A percentile compares a stretch with the other conserved stretches of the same genome.
These are phyloP conservation scores for Paracoccidioides brasiliensis DNA, from an alignment of 2,329 filamentous ascomycete species.

Conservation along the genomic window DNA sequence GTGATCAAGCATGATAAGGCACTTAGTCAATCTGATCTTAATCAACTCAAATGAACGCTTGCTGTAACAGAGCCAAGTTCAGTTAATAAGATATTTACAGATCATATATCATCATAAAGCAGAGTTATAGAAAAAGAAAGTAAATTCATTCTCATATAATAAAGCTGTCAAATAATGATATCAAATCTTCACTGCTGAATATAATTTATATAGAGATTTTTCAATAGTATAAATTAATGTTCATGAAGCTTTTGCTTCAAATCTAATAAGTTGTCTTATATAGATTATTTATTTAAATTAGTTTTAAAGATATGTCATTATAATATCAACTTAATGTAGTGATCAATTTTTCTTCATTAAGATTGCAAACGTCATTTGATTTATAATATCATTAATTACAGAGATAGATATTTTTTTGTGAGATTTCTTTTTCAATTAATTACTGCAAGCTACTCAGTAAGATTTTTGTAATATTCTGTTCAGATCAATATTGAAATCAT, in stretches of 20 bases:
- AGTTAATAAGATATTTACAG: too few relatives aligned
- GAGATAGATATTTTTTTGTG: neutral
- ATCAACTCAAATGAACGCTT: too few relatives aligned
- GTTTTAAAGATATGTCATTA: neutral
- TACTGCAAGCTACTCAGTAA: neutral
- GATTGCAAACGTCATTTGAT: neutral
- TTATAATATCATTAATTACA: neutral
- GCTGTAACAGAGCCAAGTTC: too few relatives aligned
- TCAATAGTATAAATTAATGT: neutral
- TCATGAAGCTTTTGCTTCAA: neutral
- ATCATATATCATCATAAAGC: too few relatives aligned
- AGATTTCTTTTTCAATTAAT: too few relatives aligned
- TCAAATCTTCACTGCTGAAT: neutral
- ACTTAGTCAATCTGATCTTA: too few relatives aligned
- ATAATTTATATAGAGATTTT: neutral
- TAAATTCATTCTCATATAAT: too few relatives aligned
- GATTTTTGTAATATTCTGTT: neutral
- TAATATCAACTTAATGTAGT: neutral
- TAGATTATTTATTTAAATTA: neutral
- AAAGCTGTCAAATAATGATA: neutral
- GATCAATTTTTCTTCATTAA: neutral
- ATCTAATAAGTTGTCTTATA: neutral
- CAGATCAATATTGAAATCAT: neutral
- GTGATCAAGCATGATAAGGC: too few relatives aligned
- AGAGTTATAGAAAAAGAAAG: neutral